These are phyloP conservation scores for Streptanthus diversifolius DNA, from an alignment of 345 rosid species.

Conservation along the genomic window DNA sequence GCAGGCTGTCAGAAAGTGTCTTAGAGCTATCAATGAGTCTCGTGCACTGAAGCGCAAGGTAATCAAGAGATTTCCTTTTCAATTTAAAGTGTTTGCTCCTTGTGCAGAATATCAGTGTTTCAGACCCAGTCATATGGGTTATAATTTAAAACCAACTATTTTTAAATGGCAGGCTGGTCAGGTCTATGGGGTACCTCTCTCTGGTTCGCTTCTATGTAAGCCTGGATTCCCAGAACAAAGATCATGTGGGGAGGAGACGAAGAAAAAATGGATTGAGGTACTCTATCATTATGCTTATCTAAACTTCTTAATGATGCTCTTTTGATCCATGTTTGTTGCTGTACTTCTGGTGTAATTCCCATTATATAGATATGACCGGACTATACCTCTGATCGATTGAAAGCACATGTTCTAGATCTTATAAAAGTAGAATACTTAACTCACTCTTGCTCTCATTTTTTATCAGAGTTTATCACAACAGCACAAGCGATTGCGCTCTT, in stretches of 20 bases:
- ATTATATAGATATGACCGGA: neutral
- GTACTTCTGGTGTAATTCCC: neutral
- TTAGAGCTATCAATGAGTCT: conserved; percentile 93
- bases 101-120: conserved; percentile 14
- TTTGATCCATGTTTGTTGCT: neutral
- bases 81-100: neutral
- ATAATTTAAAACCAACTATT: neutral
- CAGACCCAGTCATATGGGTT: conserved; percentile 4
- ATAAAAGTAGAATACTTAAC: conserved; percentile 9
- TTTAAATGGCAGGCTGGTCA: conserved; percentile 83
- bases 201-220: conserved; percentile 73
- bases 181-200: conserved; percentile 93
- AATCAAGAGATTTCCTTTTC: conserved; percentile 19
- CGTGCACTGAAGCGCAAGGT: conserved; percentile 98
- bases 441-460: conserved; percentile 13
- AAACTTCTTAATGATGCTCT: neutral
- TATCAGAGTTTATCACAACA: conserved; percentile 78
- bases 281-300: conserved; percentile 5
- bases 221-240: conserved; percentile 87
- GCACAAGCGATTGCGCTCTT: conserved; percentile 76
- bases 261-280: conserved; percentile 98
- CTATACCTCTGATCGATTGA: conserved; percentile 1
- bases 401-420: neutral
- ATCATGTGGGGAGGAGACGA: conserved; percentile 72
- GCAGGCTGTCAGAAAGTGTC: conserved; percentile 82